A percentile compares a stretch with the other conserved stretches of the same genome.
Evolutionary conservation across 2,329 filamentous ascomycete species (phyloP).

Genomic region (Apiospora marii): DNA sequence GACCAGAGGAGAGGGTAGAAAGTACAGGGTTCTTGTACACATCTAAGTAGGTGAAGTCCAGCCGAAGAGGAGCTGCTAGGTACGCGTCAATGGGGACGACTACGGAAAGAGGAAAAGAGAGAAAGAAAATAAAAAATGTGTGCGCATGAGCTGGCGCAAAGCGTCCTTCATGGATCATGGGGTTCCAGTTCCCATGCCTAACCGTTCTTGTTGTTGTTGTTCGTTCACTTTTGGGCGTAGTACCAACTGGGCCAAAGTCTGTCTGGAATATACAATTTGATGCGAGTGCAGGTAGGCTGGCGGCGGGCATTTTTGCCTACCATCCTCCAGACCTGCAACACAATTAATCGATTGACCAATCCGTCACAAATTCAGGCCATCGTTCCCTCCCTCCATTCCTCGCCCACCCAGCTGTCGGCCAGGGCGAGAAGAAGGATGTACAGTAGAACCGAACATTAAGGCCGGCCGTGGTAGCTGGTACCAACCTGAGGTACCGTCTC

Average conservation of each 20-base stretch:
- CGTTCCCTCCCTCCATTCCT: conserved; percentile 5
- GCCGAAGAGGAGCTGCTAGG: conserved; percentile 13
- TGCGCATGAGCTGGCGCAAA: conserved; percentile 16
- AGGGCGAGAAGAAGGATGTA: background rate
- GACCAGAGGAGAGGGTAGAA: background rate
- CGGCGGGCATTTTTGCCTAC: background rate
- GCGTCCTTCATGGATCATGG: conserved; percentile 6
- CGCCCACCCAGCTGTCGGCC: background rate
- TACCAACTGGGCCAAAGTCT: background rate
- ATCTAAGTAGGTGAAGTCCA: conserved; percentile 9
- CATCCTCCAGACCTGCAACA: background rate
- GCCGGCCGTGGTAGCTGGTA: background rate
- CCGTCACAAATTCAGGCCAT: background rate
- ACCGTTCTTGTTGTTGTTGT: background rate
- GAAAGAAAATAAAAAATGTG: background rate
- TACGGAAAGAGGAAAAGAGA: background rate
- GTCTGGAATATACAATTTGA: background rate
- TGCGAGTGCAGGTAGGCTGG: background rate
- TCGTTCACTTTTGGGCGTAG: background rate
- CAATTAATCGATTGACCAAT: conserved; percentile 8
- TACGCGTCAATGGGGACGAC: conserved; percentile 19
- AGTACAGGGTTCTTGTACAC: conserved; percentile 13
- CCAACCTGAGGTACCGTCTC: background rate
- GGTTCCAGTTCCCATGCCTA: background rate
- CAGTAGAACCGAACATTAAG: conserved; percentile 12